Evolutionary conservation across 371 early-diverging fungal species (phyloP), one percentile per base, ranked within the genome.

Genomic region (Saksenaea oblongispora): DNA sequence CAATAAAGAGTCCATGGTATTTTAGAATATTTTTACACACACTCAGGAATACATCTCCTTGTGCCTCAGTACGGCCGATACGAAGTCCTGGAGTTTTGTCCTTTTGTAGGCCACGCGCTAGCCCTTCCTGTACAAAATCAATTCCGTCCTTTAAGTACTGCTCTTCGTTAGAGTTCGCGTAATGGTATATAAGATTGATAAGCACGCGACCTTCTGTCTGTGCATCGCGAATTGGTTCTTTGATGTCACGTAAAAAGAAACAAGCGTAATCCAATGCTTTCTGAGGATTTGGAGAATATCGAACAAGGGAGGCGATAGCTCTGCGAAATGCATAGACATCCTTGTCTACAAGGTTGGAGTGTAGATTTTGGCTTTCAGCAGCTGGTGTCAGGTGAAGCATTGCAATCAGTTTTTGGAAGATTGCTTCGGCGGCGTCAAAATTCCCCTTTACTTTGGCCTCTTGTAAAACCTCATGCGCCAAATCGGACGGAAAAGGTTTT

Each of bases 141-240:
- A 63, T 26, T 9, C 14, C 63, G 1, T 41, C 34, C 22, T 57
- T 47, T 18, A 56, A 17, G 31, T 56, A 35, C 9, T 24, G 27
- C 14, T 35, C 35, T 11, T 41, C 8, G 0, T 28, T 42, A 17
- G 28, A 13, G 10, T 44, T 5, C 17, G 44, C 1, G 24, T 57
- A 58, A 14, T 44, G 34, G 35, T 63, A 69, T 1, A 72, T 42
- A 13, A 72, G 17, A 58, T 72, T 72, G 18, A 62, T 72, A 5
- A 72, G 36, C 0, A 58, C 14, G 2, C 54, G 34, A 8, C 61
- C 2, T 35, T 72, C 66, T 5, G 39, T 54, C 0, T 26, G 2
- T 22, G 15, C 28, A 3, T 56, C 59, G 1, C 69, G 60, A 1
- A 69, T 54, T 0, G 69, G 69, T 4, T 39, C 37, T 2, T 58